These are phyloP conservation scores for Castanea sativa DNA, from an alignment of 306 rosid species.

Conservation along the genomic window DNA sequence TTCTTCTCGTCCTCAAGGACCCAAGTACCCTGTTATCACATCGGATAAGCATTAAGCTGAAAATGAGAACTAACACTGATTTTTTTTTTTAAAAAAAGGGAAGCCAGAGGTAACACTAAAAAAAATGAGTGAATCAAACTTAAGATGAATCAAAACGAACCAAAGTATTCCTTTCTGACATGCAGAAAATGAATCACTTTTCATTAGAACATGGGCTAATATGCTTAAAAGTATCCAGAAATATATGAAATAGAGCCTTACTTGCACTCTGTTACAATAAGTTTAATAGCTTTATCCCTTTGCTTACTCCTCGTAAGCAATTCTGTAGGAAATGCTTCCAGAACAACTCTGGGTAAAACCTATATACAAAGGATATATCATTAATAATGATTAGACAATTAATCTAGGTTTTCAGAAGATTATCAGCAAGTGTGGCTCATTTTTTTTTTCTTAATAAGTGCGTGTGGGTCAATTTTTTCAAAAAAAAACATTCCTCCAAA, in stretches of 20 bases:
- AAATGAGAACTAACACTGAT: neutral
- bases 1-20: slow-evolving; percentile 1
- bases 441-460: neutral
- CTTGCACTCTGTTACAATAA: slow-evolving; percentile 90
- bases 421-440: neutral
- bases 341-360: slow-evolving; percentile 90
- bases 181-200: slow-evolving; percentile 1
- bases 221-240: neutral
- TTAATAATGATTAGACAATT: slow-evolving; percentile 1
- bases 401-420: neutral
- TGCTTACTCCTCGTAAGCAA: slow-evolving; percentile 75
- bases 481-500: too few relatives aligned
- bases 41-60: neutral
- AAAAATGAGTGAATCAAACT: slow-evolving; percentile 13
- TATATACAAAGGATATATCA: slow-evolving; percentile 16
- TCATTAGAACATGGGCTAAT: neutral
- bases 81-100: too few relatives aligned
- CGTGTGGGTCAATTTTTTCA: too few relatives aligned
- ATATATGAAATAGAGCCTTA: slow-evolving; percentile 29
- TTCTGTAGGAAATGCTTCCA: slow-evolving; percentile 76
- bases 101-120: neutral
- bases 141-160: neutral
- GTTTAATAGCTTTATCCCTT: slow-evolving; percentile 62
- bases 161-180: neutral
- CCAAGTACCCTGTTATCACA: neutral